Conservation (phyloP, 2,329 filamentous ascomycete genomes). For the Pyrenophora graminea region DNA sequence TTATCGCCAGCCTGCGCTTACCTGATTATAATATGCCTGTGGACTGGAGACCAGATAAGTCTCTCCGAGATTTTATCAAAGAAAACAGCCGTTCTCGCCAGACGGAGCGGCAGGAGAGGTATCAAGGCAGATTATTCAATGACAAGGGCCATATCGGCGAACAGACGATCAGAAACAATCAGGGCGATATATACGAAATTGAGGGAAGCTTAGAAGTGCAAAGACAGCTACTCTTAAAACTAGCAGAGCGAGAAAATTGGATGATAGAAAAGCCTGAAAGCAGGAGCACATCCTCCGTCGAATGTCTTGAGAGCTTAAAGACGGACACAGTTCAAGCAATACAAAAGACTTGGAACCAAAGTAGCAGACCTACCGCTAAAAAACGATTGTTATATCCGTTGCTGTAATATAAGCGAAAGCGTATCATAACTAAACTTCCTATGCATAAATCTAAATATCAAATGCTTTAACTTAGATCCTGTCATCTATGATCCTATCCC, state of each 20-base stretch:
- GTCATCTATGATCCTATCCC: background rate
- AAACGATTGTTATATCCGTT: conserved; percentile 2
- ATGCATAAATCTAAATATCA: conserved; percentile 5
- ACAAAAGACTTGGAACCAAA: conserved; percentile 11
- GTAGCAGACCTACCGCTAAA: conserved; percentile 7
- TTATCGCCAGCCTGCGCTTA: background rate
- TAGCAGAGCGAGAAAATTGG: conserved; percentile 18
- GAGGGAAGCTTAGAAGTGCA: conserved; percentile 15
- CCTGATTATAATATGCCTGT: conserved; percentile 4
- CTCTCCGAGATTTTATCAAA: conserved; percentile 9
- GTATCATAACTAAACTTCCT: conserved; percentile 6
- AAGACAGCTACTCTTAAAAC: conserved; percentile 15
- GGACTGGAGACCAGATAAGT: conserved; percentile 5
- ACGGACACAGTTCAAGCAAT: conserved; percentile 10
- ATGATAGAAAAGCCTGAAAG: conserved; percentile 6
- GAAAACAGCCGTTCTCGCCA: conserved; percentile 8
- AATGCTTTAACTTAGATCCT: conserved; percentile 7
- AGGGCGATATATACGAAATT: conserved; percentile 11
- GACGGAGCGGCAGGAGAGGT: conserved; percentile 7
- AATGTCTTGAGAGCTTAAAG: conserved; percentile 7
- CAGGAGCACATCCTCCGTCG: background rate
- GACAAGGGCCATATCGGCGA: conserved; percentile 4
- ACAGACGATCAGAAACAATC: conserved; percentile 1
- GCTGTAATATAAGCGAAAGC: conserved; percentile 8
- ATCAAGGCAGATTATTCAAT: conserved; percentile 15